These are phyloP conservation scores for Tolypocladium guangdongense DNA, from an alignment of 2,329 filamentous ascomycete species.

Conservation along the genomic window DNA sequence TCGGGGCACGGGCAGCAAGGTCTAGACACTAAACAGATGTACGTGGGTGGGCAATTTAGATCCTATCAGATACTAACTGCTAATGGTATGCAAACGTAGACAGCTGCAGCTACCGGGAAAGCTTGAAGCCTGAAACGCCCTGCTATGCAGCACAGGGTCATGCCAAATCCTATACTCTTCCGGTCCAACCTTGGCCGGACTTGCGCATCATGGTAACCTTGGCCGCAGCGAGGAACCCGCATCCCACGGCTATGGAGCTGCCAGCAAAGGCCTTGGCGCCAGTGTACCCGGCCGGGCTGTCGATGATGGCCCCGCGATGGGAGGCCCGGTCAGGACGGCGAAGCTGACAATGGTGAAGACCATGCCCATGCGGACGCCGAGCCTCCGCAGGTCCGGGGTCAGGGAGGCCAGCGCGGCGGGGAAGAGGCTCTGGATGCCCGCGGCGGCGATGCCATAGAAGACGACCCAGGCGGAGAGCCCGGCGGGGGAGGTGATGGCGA, in stretches of 20 bases:
- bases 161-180: conserved; percentile 21
- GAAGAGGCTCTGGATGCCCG: conserved; percentile 53
- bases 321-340: conserved; percentile 39
- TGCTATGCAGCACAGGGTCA: no score
- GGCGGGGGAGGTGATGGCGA: conserved; percentile 34
- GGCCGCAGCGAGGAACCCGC: conserved; percentile 25
- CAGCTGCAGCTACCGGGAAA: no score
- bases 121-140: no score
- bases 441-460: conserved; percentile 51
- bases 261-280: conserved; percentile 41
- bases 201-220: conserved; percentile 27
- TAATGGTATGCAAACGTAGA: no score
- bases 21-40: no score
- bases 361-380: conserved; percentile 47
- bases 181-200: conserved; percentile 24
- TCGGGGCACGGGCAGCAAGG: no score
- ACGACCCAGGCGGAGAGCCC: conserved; percentile 51
- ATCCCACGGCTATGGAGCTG: conserved; percentile 22
- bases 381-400: conserved; percentile 38
- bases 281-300: conserved; percentile 26
- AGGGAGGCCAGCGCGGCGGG: conserved; percentile 46
- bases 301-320: conserved; percentile 38
- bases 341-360: conserved; percentile 44
- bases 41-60: no score
- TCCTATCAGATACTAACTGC: no score